Evolutionary conservation across 2,329 filamentous ascomycete species (phyloP), one percentile per base, ranked within the genome.

Genomic region (Diaporthe velutina): DNA sequence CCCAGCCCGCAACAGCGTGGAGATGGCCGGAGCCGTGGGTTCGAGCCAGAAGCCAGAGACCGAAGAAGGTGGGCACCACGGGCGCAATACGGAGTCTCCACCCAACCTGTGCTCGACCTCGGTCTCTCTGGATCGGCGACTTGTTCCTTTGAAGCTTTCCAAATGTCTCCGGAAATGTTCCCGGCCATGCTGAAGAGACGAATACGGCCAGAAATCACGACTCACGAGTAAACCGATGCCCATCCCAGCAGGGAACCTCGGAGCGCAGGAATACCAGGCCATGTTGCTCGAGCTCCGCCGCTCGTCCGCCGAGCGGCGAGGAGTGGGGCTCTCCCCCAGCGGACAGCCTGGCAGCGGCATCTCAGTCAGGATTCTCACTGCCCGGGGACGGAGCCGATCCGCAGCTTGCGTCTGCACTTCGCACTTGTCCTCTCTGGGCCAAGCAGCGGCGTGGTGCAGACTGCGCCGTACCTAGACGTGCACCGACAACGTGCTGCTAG

Each of bases 1-100:
- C 40, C n/a, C 73, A 25, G 50, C 13, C 45, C 72, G 48, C 57
- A 48, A 33, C 50, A 40, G 45, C 33, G 48, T 74, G 72, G 54
- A 33, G 52, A 22, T 57, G 68, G 50, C 58, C 25, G 40, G 64
- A 71, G 28, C 57, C 35, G 70, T 40, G 10, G 48, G 50, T 55
- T 68, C 52, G 50, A 30, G 66, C 71, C 42, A 73, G 61, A 52
- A 45, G 38, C 64, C 25, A 35, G 58, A 40, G 22, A 42, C 38
- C 58, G 58, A 64, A 6, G 13, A 33, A 25, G 45, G 45, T 45
- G 70, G 45, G 22, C 35, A 17, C 58, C 25, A 38, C 28, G 10
- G 22, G 60, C 13, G 35, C n/a, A 54, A 42, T 57, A 74, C 45
- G 33, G 66, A 70, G 28, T 10, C 30, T 25, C 28, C 28, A n/a